phyloP scores from a whole-genome alignment of 179 eudicot species.

The Actinidia polygama region DNA sequence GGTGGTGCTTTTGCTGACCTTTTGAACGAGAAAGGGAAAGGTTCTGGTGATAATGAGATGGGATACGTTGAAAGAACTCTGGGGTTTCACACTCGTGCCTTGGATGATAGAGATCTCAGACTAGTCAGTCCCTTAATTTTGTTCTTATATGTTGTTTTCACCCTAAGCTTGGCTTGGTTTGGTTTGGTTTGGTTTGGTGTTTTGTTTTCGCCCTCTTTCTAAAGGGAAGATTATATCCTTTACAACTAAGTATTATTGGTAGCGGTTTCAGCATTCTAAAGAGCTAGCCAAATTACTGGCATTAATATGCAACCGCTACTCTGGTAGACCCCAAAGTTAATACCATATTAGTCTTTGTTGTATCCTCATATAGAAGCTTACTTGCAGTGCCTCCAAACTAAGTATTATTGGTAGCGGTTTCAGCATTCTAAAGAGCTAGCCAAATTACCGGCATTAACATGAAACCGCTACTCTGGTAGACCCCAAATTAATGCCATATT shows the following conservation, averaged over 20 bases:
- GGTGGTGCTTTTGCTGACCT: slow-evolving; percentile 99
- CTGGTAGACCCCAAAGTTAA: not conserved
- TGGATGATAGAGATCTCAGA: slow-evolving; percentile 88
- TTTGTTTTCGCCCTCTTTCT: no score
- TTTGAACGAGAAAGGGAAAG: slow-evolving; percentile 88
- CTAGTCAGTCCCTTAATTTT: slow-evolving; percentile 48
- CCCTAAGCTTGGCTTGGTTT: no score
- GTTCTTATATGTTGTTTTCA: slow-evolving; percentile 4
- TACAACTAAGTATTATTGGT: not conserved
- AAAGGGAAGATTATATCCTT: not conserved
- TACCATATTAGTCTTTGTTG: not conserved
- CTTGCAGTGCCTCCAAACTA: not conserved
- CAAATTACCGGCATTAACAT: not conserved
- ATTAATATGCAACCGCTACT: not conserved
- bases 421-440: not conserved
- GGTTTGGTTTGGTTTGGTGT: no score
- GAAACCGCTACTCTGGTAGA: not conserved
- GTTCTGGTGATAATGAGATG: slow-evolving; percentile 89
- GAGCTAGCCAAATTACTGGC: not conserved
- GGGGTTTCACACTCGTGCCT: slow-evolving; percentile 81
- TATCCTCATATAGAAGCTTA: not conserved
- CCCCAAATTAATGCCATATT: not conserved
- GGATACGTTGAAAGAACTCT: slow-evolving; percentile 93
- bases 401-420: not conserved
- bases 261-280: not conserved